These are phyloP conservation scores for Flaveria bidentis DNA, from an alignment of 129 eudicot species.

Conservation along the genomic window DNA sequence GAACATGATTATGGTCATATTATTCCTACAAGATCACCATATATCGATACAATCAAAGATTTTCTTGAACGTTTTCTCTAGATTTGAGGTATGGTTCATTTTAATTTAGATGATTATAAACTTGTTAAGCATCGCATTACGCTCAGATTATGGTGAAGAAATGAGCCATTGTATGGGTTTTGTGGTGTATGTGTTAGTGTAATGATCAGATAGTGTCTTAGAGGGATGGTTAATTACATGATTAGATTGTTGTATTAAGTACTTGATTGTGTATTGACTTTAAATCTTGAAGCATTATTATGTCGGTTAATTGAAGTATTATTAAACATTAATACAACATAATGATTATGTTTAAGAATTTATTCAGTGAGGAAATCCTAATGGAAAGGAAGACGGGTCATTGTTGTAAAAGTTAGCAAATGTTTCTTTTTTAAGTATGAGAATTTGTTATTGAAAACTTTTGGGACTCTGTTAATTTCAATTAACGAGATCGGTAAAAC, in stretches of 20 bases:
- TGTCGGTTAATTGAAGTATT: background rate
- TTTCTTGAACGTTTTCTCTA: slow-evolving; percentile 67
- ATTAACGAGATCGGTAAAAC: too few species aligned
- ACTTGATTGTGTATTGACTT: background rate
- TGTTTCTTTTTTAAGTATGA: too few species aligned
- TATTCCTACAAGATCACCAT: slow-evolving; percentile 86
- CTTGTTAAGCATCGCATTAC: background rate
- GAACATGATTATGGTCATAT: slow-evolving; percentile 92
- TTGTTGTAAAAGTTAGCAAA: too few species aligned
- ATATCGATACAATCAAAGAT: slow-evolving; percentile 64
- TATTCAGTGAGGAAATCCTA: too few species aligned
- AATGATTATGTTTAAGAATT: too few species aligned
- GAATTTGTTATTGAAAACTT: too few species aligned
- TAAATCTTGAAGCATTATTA: background rate
- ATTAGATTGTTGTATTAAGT: slow-evolving; percentile 5
- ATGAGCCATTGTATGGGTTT: background rate
- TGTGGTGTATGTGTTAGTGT: background rate
- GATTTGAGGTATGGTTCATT: background rate
- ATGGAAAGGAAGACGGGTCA: too few species aligned
- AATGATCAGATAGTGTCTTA: background rate
- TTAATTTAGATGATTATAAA: background rate
- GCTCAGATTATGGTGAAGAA: background rate
- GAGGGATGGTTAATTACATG: background rate
- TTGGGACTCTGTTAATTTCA: too few species aligned
- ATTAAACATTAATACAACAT: too few species aligned